A percentile compares a stretch with the other conserved stretches of the same genome.
Evolutionary conservation across 2,329 filamentous ascomycete genomes (phyloP).

Genomic region (Incumbomyces lentus): DNA sequence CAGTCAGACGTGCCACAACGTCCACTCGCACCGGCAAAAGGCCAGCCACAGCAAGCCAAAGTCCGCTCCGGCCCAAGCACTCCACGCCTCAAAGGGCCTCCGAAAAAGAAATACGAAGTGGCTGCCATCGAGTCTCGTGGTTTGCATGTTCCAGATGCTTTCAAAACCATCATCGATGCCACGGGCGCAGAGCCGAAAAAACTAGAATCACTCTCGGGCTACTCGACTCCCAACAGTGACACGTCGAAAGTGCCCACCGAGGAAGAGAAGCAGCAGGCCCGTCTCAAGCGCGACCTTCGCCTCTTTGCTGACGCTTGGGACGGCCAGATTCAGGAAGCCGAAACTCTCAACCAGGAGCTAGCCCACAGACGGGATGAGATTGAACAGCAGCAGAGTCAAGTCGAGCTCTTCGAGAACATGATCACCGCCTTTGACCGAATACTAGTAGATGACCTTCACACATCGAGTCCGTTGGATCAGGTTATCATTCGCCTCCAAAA

Average conservation of each 20-base stretch:
- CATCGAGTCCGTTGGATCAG: constrained; percentile 45
- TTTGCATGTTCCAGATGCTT: constrained; percentile 76
- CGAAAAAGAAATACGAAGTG: constrained; percentile 71
- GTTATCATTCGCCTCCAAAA: constrained; percentile 53
- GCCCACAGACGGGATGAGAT: constrained; percentile 59
- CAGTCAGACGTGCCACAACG: constrained; percentile 81
- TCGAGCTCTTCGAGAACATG: constrained; percentile 55
- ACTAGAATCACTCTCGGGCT: constrained; percentile 67
- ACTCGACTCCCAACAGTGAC: constrained; percentile 55
- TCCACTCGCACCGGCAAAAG: constrained; percentile 50
- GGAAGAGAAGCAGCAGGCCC: constrained; percentile 62
- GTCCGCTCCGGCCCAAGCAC: constrained; percentile 50
- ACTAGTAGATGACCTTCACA: constrained; percentile 21
- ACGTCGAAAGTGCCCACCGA: constrained; percentile 50
- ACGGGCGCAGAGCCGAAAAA: constrained; percentile 72
- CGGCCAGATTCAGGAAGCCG: constrained; percentile 49
- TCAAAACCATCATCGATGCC: constrained; percentile 84
- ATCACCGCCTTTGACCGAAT: constrained; percentile 45
- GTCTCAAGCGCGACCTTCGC: constrained; percentile 71
- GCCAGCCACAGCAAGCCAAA: constrained; percentile 38
- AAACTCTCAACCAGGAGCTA: constrained; percentile 65
- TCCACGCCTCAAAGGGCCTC: constrained; percentile 44
- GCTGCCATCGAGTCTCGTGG: constrained; percentile 73
- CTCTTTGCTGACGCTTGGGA: constrained; percentile 91
- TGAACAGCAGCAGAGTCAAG: constrained; percentile 57